These are phyloP conservation scores for Diaporthe citrichinensis DNA, from an alignment of 2,329 filamentous ascomycete genomes.

Conservation along the genomic window DNA sequence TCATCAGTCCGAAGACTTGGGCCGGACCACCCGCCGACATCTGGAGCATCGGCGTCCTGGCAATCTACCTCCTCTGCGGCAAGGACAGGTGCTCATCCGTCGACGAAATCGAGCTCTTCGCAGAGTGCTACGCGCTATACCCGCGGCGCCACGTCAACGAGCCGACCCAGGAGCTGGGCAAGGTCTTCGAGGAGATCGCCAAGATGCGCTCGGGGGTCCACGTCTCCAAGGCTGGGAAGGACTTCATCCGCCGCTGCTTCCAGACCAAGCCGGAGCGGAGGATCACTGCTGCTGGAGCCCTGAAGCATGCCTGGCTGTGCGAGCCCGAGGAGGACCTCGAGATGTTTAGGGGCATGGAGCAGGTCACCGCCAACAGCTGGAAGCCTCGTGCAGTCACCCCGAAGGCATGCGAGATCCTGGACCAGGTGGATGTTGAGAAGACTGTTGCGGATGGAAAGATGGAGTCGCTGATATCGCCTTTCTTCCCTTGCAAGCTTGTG, in stretches of 20 bases:
- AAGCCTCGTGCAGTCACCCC: slow-evolving; percentile 29
- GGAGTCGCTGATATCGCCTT: slow-evolving; percentile 1
- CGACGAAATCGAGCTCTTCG: slow-evolving; percentile 31
- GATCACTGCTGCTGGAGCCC: slow-evolving; percentile 51
- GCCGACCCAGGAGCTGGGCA: slow-evolving; percentile 41
- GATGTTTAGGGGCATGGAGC: slow-evolving; percentile 41
- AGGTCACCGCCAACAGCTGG: slow-evolving; percentile 41
- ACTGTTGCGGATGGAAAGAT: background rate
- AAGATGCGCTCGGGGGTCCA: slow-evolving; percentile 35
- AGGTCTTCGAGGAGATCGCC: slow-evolving; percentile 31
- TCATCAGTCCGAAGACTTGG: slow-evolving; percentile 46
- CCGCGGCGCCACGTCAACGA: slow-evolving; percentile 43
- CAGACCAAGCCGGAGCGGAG: slow-evolving; percentile 49
- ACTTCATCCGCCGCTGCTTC: slow-evolving; percentile 55
- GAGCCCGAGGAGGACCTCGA: slow-evolving; percentile 33
- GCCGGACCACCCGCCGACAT: slow-evolving; percentile 62
- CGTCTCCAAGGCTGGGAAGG: slow-evolving; percentile 44
- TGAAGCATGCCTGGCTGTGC: slow-evolving; percentile 55
- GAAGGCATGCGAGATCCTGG: background rate
- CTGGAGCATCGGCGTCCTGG: slow-evolving; percentile 66
- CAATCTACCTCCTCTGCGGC: slow-evolving; percentile 51
- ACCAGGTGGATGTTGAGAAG: background rate
- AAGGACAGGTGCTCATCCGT: slow-evolving; percentile 43
- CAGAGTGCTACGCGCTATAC: slow-evolving; percentile 7
- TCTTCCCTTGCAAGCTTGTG: slow-evolving; percentile 20